Base-by-base conservation (phyloP, 129 eudicot genomes). In the Lonicera japonica region DNA sequence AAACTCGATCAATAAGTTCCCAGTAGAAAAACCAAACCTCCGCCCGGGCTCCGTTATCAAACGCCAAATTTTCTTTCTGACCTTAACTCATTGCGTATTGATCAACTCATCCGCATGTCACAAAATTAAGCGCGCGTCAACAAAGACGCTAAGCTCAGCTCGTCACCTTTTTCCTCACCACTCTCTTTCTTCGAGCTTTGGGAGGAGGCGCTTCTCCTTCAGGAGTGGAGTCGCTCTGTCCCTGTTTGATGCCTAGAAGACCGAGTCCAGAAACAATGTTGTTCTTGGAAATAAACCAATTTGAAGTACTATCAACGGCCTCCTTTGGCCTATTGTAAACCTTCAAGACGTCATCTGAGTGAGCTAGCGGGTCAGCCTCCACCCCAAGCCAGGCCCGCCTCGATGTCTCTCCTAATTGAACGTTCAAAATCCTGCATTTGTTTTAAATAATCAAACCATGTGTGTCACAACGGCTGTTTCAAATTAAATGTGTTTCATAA, bases 341-440 rank as follows among this genome's bases (percentile, higher is more conserved):
- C 69, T 76, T 43, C 55, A 84, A 70, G 29, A 88, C 74, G 68
- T 80, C 82, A 25, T 82, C 95, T 8, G 95, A 82, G n/a, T 82
- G 84, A 24, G 84, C 86, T 65, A 91, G 71, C 13, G 90, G 91
- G 61, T 91, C 96, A 58, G 63, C 91, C 63, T 94, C 96, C n/a
- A 88, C 86, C 36, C 95, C 95, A 0, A 94, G 92, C 96, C 99
- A 94, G 25, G 96, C 96, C 61, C 78, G 23, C 79, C 96, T 78
- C 43, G 99, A 88, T 68, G 92, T 88, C 76, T 94, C 96, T 23
- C 96, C 99, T 60, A 94, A 41, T 63, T 94, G 99, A 51, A 77
- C 89, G 71, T 94, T 94, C 78, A 88, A 34, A 54, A 83, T 80
- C 83, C 99, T 92, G 82, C 73, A 76, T 21, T 21, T 12, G 59